phyloP scores from a whole-genome alignment of 2,329 filamentous ascomycete genomes.

The Cytospora schulzeri region DNA sequence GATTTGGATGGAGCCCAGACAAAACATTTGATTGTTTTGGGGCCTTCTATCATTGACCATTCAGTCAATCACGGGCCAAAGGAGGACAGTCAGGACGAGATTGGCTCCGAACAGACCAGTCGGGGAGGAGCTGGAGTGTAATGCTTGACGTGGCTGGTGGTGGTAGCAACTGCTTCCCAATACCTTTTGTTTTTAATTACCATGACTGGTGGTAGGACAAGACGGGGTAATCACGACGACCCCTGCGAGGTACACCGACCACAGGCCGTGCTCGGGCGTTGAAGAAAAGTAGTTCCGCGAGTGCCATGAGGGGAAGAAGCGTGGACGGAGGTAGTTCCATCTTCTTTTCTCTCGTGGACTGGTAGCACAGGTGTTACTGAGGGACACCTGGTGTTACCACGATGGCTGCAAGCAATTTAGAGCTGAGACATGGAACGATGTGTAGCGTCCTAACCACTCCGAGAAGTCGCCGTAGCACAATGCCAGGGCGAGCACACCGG shows the following conservation, averaged over 20 bases:
- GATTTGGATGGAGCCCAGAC: constrained; percentile 11
- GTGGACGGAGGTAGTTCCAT: constrained; percentile 20
- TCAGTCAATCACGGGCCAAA: constrained; percentile 1
- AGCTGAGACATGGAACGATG: constrained; percentile 16
- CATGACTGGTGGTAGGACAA: constrained; percentile 16
- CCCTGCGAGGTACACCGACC: constrained; percentile 23
- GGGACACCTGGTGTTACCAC: constrained; percentile 10
- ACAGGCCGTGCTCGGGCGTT: constrained; percentile 18
- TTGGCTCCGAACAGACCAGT: constrained; percentile 18
- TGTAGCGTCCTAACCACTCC: constrained; percentile 8
- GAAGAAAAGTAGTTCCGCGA: constrained; percentile 12
- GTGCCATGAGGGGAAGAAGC: constrained; percentile 15
- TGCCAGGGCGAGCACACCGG: constrained; percentile 18
- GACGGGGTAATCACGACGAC: constrained; percentile 11
- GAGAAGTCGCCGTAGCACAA: constrained; percentile 7
- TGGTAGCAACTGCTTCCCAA: constrained; percentile 4
- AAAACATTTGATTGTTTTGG: constrained; percentile 1
- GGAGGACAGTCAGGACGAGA: neutral
- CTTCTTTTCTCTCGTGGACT: constrained; percentile 13
- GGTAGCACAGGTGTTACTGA: constrained; percentile 23
- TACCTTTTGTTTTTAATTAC: neutral
- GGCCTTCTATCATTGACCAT: neutral
- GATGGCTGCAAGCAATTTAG: constrained; percentile 26
- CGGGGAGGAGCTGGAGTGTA: neutral
- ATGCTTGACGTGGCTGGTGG: constrained; percentile 16